Base-by-base conservation (phyloP, 257 asterid genomes). In the Coffea canephora region DNA sequence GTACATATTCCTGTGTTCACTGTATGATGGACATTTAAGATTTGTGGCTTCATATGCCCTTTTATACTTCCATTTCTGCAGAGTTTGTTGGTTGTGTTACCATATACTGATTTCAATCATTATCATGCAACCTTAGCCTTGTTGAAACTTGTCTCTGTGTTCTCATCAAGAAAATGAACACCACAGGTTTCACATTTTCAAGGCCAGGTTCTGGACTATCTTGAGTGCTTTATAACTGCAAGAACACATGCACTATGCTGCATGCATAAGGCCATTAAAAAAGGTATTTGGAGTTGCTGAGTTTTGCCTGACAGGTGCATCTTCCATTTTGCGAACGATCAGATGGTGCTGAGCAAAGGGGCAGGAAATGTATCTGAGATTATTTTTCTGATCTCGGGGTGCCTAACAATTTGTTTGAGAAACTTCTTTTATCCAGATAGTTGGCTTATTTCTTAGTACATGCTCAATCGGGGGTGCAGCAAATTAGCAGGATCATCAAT, bases 31-130 rank as follows among this genome's bases (percentile, higher is more conserved):
- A 61, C 73, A 64, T 25, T 76, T 43, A 11, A 15, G 79, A 46
- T 43, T 65, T 43, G 64, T 27, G 48, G 79, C 79, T 64, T n/a
- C 31, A 1, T 64, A 16, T 64, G 79, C 72, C 79, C 0, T 64
- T 76, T 31, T 31, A 45, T 50, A 7, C 1, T 27, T 27, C 2
- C 12, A 2, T 15, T 27, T 50, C 36, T 25, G 46, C 46, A 36
- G 18, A 43, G 8, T 8, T 62, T 76, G 27, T 12, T 49, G 41
- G 19, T 31, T 45, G 31, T 76, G 54, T 48, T 36, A 2, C 2
- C 48, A 16, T 55, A 3, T 8, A 16, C 62, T 46, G 64, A 45
- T 62, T 65, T 45, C 4, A 14, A 64, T 16, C 64, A n/a, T 62
- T 14, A 15, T 43, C 4, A 36, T n/a, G 34, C 25, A 34, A 43